Evolutionary conservation across 2,329 filamentous ascomycete genomes (phyloP), one percentile per base, ranked within the genome.

Genomic region (Camillea tinctor): DNA sequence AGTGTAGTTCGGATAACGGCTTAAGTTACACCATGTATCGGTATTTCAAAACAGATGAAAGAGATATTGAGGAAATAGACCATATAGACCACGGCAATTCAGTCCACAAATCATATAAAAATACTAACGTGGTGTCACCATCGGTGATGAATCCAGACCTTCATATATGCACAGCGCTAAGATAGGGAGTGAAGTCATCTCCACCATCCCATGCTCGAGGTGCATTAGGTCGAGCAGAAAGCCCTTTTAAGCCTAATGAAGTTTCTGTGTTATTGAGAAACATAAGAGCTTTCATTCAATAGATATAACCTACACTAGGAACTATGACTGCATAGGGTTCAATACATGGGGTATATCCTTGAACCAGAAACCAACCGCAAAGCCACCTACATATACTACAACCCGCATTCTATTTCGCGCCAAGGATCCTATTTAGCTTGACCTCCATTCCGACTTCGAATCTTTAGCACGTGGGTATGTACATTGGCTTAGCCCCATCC

Each of bases 361-460:
- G n/a, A 13, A n/a, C 11, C 7, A 44, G 6, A 44, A 44, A 15
- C 36, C 36, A 44, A 9, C 13, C 6, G 36, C 13, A 11, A 44
- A 9, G 7, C 26, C 13, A 7, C 26, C 26, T 30, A 30, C 26
- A 11, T 44, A 44, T 44, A 44, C 4, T 44, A 44, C 36, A n/a
- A 44, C n/a, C n/a, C n/a, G 13, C 6, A 15, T 13, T 44, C 36
- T 44, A n/a, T 4, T n/a, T 3, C 36, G n/a, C 11, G 36, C 36
- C 36, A 44, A 60, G 30, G 50, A 24, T 8, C 53, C 60, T 53
- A 30, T 51, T 53, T 17, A 20, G 50, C 26, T 49, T n/a, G 57
- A 56, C 48, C 54, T 55, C 66, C 67, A 69, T 69, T 68, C 66
- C 60, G n/a, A 60, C 44, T 53, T 64, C 65, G 57, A 64, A 15